These are phyloP conservation scores for Capsella rubella DNA, from an alignment of 441 rosid genomes.

Conservation along the genomic window DNA sequence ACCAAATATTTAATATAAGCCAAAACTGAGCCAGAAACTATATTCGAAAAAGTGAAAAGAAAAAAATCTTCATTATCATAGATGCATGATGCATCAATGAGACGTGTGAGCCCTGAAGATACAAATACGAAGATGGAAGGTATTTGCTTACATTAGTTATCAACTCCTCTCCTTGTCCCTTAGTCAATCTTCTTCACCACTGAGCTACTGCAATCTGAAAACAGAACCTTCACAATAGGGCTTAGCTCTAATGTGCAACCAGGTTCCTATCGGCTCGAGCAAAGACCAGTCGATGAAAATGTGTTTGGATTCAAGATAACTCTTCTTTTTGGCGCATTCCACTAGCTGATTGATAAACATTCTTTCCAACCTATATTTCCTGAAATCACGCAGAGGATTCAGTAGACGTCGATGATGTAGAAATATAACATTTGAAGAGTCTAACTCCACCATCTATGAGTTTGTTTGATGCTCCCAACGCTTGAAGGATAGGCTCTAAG, in stretches of 20 bases:
- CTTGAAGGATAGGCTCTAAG: constrained; percentile 77
- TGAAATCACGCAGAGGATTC: too few species aligned
- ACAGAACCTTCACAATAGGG: constrained; percentile 70
- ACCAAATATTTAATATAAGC: too few species aligned
- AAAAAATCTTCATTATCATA: constrained; percentile 2
- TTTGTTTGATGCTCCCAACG: constrained; percentile 27
- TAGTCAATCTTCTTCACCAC: constrained; percentile 54
- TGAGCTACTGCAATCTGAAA: constrained; percentile 55
- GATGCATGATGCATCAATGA: constrained; percentile 48
- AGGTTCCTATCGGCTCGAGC: constrained; percentile 51
- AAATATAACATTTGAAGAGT: constrained; percentile 81
- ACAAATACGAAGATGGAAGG: constrained; percentile 68
- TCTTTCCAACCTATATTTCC: constrained; percentile 66
- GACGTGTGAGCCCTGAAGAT: constrained; percentile 56
- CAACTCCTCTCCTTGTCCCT: constrained; percentile 60
- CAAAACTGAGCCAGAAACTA: too few species aligned
- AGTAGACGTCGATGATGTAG: too few species aligned
- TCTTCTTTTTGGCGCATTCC: constrained; percentile 81
- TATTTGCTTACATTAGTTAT: constrained; percentile 48
- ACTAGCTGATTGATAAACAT: constrained; percentile 78
- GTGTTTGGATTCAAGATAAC: constrained; percentile 76
- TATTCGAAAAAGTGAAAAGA: neutral
- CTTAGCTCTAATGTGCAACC: constrained; percentile 49
- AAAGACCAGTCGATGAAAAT: constrained; percentile 69
- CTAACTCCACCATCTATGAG: constrained; percentile 82